A percentile compares a stretch with the other conserved stretches of the same genome.
phyloP scores from a whole-genome alignment of 805 yeast genomes.

The Cyberlindnera misumaiensis region DNA sequence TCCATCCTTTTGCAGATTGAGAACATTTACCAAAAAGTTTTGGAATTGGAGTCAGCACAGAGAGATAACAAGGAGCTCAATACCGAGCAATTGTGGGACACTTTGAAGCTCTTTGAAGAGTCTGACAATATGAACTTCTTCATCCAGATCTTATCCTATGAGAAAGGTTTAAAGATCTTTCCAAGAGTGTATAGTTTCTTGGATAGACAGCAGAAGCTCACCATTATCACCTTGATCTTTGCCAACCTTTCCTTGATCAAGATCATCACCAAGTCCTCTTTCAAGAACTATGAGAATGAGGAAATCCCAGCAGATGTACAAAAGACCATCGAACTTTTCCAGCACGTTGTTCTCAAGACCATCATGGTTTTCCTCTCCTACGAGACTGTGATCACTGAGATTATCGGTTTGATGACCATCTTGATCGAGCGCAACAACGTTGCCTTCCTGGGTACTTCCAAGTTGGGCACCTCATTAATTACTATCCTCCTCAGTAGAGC shows the following conservation, averaged over 20 bases:
- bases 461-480: slow-evolving; percentile 78
- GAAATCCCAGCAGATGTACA: slow-evolving; percentile 46
- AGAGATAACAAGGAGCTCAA: slow-evolving; percentile 47
- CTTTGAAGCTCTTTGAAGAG: slow-evolving; percentile 66
- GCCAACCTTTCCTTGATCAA: slow-evolving; percentile 73
- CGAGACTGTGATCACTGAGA: slow-evolving; percentile 73
- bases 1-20: slow-evolving; percentile 67
- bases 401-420: slow-evolving; percentile 66
- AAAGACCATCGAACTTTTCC: slow-evolving; percentile 69
- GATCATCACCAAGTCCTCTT: slow-evolving; percentile 73
- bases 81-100: slow-evolving; percentile 60
- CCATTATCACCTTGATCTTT: slow-evolving; percentile 71
- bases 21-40: slow-evolving; percentile 65
- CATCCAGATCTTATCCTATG: slow-evolving; percentile 72
- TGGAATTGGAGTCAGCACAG: slow-evolving; percentile 71
- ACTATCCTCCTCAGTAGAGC: slow-evolving; percentile 91
- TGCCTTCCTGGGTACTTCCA: slow-evolving; percentile 46
- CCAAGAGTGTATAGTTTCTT: slow-evolving; percentile 84
- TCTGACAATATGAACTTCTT: slow-evolving; percentile 54
- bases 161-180: slow-evolving; percentile 83
- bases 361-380: slow-evolving; percentile 72
- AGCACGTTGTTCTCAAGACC: slow-evolving; percentile 74
- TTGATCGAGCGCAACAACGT: slow-evolving; percentile 66
- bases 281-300: slow-evolving; percentile 51
- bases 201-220: slow-evolving; percentile 65